Evolutionary conservation across 108 stramenopile genomes (phyloP), one percentile per base, ranked within the genome.

Genomic region (Stephanodiscus minutulus): DNA sequence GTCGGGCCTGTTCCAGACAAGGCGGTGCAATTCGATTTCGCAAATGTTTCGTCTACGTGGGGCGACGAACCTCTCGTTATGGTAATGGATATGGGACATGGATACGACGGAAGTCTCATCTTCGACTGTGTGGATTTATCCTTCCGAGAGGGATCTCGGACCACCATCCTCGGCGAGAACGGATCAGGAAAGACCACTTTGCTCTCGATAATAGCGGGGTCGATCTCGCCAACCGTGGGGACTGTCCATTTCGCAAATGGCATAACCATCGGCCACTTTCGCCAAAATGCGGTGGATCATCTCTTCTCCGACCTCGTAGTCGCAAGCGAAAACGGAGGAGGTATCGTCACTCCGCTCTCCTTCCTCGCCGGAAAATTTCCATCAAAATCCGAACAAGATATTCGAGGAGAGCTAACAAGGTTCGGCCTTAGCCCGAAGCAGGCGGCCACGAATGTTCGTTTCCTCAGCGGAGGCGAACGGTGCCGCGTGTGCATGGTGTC

Each of bases 391-490:
- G 89, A 94, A 49, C 86, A 96, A 59, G 95, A 94, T 9, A 58
- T 95, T 60, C 83, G 98, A 12, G 84, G 88, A 15, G 88, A 90
- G 41, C 82, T 98, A 47, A 87, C 91, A 3, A 68, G 76, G 21
- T 98, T 95, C 70, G 94, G 93, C 13, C 73, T 97, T 18, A 68
- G 73, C 22, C 88, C 91, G 4, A 81, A 88, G 13, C 88, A 95
- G 61, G 91, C 92, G 24, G 70, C 65, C 35, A 95, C 91, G 11
- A 89, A 92, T 48, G 77, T 98, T 12, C 66, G 80, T 36, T 95
- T 93, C 28, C 72, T 98, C 28, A 90, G 88, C 39, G 97, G 98
- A n/a, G 98, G 98, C 17, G 97, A 99, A 73, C 88, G 95, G 49
- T 87, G 86, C 29, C 92, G 98, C 11, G 80, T 98, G 24, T 82